Evolutionary conservation across 305 asterid species (phyloP), one percentile per base, ranked within the genome.

Genomic region (Solanum hybrid): DNA sequence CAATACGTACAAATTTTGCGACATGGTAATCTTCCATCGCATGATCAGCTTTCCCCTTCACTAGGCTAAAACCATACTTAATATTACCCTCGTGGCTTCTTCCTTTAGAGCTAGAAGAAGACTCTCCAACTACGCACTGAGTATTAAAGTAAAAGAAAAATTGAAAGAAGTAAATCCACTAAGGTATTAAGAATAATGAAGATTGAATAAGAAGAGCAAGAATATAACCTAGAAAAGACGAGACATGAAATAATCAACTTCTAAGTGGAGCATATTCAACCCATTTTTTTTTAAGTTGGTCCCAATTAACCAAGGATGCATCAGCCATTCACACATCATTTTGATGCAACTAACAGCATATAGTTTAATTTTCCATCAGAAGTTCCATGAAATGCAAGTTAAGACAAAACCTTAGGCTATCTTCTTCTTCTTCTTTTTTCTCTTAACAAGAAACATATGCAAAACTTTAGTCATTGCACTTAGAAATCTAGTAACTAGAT

Each of bases 11-110:
- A 85, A 92, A 91, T 76, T 90, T 89, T 11, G 94, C 94, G 0
- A 93, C 94, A 87, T 91, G 92, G 90, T 91, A 92, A 89, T 93
- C 94, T 85, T 93, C 94, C 94, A 93, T 93, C 9, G 89, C 91
- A 91, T 93, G 94, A 86, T 20, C 81, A 75, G 93, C 91, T 83
- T 90, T 90, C 26, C 94, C 94, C 87, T 93, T 91, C 85, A 89
- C 92, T 28, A 92, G 91, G 89, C 86, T 88, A 61, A 90, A 92
- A 64, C 94, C 94, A 89, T 87, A 92, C 64, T 83, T 92, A 42
- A 89, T 87, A 22, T 89, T 67, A 14, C 92, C 93, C 31, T 11
- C 91, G 12, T 87, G 91, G 89, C 82, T 93, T 82, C 36, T 93
- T 85, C 94, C 94, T 84, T 88, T 88, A 34, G 90, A 89, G 84